Conservation (phyloP, 768 basidiomycete genomes). For the Lactarius trivialis region DNA sequence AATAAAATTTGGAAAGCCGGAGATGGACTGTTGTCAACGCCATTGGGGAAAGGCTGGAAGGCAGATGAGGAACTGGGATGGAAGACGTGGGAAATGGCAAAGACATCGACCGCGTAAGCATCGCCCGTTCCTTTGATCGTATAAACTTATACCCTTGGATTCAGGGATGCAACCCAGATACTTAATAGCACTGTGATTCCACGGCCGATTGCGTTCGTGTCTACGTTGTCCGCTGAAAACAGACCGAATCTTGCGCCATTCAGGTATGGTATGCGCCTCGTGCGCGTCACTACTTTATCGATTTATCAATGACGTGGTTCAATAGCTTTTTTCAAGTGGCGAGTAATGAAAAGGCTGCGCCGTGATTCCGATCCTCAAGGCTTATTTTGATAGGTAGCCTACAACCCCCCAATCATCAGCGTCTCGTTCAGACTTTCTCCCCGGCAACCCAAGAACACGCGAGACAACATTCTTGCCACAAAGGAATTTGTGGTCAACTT, state of each 20-base stretch:
- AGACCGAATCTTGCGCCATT: constrained; percentile 59
- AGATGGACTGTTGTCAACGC: constrained; percentile 30
- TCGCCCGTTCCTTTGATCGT: constrained; percentile 17
- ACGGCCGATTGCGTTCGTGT: constrained; percentile 64
- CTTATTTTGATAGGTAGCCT: constrained; percentile 39
- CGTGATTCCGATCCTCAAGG: constrained; percentile 10
- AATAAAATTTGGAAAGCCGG: constrained; percentile 41
- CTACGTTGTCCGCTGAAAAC: constrained; percentile 46
- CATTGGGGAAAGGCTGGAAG: constrained; percentile 28
- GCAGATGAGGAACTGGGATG: constrained; percentile 32
- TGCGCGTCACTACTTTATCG: constrained; percentile 28
- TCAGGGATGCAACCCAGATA: constrained; percentile 40
- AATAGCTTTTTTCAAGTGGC: constrained; percentile 24
- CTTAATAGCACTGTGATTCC: constrained; percentile 55
- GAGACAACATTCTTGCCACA: constrained; percentile 55
- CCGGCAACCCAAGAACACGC: constrained; percentile 50
- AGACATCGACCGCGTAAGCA: constrained; percentile 16
- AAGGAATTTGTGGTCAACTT: constrained; percentile 68
- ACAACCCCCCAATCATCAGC: constrained; percentile 61
- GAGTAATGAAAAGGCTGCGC: constrained; percentile 5
- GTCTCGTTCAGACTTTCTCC: constrained; percentile 48
- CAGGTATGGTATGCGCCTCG: constrained; percentile 36
- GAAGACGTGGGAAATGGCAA: constrained; percentile 37
- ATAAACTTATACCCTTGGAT: constrained; percentile 10
- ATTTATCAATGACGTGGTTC: constrained; percentile 25